Evolutionary conservation across 164 flowering plant species (phyloP), one percentile per base, ranked within the genome.

Genomic region (Vitis rotundifolia): DNA sequence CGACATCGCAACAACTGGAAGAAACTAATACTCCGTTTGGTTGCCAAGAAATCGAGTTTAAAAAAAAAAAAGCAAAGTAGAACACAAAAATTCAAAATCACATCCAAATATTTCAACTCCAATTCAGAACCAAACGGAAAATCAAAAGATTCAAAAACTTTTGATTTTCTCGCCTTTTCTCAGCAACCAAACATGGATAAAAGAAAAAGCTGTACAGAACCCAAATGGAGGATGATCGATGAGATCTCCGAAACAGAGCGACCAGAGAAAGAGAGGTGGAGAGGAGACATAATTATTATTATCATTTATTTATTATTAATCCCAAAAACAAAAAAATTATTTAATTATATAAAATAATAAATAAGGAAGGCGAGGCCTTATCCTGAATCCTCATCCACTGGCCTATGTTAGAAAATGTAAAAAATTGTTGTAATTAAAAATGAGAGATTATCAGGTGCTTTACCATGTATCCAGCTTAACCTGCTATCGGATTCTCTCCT

Each of bases 1-100:
- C 50, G 82, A 80, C 80, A 77, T 80, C 22, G 16, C 44, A 3
- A 37, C 44, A 3, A 37, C 44, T 6, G 44, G 44, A 37, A 37
- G 44, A 37, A 37, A 37, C 44, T 37, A 37, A 37, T 6, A 37
- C 44, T 37, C 44, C 44, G 44, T 37, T 37, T 37, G 44, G 44
- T 37, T 37, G 44, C 44, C 44, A 37, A 37, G 0, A 37, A 37
- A 37, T 37, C 44, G 7, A 37, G 44, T 37, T 3, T 3, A 0
- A 5, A 37, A 37, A 37, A 37, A 31, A 37, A 37, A 37, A 37
- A 37, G 44, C 44, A 37, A 37, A 37, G 7, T 37, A 37, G 44
- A 37, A 37, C 44, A 6, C 44, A 37, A 37, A 22, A 37, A 37
- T 37, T 37, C 44, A 6, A 37, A 37, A 37, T 37, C 44, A 37